Conservation (phyloP, 352 stramenopile species). For the Globisporangium cystogenes region DNA sequence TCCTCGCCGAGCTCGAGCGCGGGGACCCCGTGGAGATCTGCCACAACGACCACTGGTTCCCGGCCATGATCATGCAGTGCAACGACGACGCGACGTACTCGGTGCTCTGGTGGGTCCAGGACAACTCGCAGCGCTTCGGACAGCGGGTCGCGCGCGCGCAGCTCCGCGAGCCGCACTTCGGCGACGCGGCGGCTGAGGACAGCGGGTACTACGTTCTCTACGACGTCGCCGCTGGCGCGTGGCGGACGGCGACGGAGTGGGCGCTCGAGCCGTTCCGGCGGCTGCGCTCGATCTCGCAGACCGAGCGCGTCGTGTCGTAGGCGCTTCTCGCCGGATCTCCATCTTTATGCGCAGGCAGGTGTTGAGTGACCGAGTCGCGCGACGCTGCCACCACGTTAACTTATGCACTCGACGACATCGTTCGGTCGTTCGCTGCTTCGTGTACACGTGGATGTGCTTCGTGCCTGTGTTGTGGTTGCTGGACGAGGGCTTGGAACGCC, state of each 20-base stretch:
- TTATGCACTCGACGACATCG: no score
- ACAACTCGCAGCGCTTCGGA: slow-evolving; percentile 72
- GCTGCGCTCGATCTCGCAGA: slow-evolving; percentile 24
- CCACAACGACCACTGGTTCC: slow-evolving; percentile 52
- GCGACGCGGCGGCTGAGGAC: slow-evolving; percentile 10
- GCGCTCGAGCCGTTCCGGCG: slow-evolving; percentile 35
- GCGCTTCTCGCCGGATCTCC: not conserved
- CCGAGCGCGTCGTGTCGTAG: slow-evolving; percentile 1
- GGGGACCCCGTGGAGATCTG: slow-evolving; percentile 63
- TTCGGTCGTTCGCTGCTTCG: no score
- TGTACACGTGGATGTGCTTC: no score
- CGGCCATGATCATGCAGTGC: slow-evolving; percentile 53
- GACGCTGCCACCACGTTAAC: no score
- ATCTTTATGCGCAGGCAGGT: not conserved
- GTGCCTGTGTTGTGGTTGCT: no score
- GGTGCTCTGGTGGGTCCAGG: slow-evolving; percentile 75
- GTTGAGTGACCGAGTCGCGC: no score
- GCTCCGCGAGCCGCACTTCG: slow-evolving; percentile 33
- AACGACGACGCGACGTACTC: slow-evolving; percentile 61
- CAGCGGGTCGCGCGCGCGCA: slow-evolving; percentile 42
- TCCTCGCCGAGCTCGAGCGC: slow-evolving; percentile 28
- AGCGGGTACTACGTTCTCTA: slow-evolving; percentile 32
- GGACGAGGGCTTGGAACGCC: no score
- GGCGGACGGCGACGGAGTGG: slow-evolving; percentile 37
- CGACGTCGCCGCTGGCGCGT: slow-evolving; percentile 49